These are phyloP conservation scores for Silene latifolia DNA, from an alignment of 148 eudicot species.

Conservation along the genomic window DNA sequence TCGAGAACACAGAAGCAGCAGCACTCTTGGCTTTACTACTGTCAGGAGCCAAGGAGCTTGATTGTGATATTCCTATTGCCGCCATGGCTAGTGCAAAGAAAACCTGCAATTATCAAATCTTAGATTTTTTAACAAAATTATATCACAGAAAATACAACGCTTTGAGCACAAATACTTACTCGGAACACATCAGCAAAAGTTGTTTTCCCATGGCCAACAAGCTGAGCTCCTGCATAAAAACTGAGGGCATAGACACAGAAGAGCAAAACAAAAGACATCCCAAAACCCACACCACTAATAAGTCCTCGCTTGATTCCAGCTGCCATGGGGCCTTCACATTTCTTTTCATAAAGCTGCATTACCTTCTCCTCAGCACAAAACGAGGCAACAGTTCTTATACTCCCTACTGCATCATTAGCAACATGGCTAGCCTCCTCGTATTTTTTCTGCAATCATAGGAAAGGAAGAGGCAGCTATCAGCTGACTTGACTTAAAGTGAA, in stretches of 20 bases:
- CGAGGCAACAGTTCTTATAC: slow-evolving; percentile 15
- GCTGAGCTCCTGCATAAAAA: slow-evolving; percentile 20
- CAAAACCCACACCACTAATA: slow-evolving; percentile 12
- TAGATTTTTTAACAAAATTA: neutral
- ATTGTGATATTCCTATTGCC: slow-evolving; percentile 16
- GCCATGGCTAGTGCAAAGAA: slow-evolving; percentile 18
- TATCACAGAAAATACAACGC: too few species aligned
- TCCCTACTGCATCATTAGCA: slow-evolving; percentile 18
- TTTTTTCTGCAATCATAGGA: neutral
- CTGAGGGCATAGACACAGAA: slow-evolving; percentile 15
- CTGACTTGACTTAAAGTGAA: neutral
- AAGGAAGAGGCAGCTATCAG: neutral
- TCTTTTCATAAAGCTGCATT: slow-evolving; percentile 17
- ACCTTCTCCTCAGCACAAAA: slow-evolving; percentile 19
- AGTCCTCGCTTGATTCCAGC: slow-evolving; percentile 16
- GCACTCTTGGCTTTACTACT: slow-evolving; percentile 16
- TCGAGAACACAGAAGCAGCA: slow-evolving; percentile 10
- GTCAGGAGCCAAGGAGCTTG: slow-evolving; percentile 15
- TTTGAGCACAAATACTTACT: neutral
- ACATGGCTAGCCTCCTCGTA: slow-evolving; percentile 15
- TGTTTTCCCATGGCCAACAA: slow-evolving; percentile 16
- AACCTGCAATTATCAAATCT: slow-evolving; percentile 1
- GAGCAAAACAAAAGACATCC: neutral
- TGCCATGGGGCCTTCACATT: slow-evolving; percentile 15
- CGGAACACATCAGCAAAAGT: slow-evolving; percentile 10